These are phyloP conservation scores for Prunus padus DNA, from an alignment of 306 rosid species.

Conservation along the genomic window DNA sequence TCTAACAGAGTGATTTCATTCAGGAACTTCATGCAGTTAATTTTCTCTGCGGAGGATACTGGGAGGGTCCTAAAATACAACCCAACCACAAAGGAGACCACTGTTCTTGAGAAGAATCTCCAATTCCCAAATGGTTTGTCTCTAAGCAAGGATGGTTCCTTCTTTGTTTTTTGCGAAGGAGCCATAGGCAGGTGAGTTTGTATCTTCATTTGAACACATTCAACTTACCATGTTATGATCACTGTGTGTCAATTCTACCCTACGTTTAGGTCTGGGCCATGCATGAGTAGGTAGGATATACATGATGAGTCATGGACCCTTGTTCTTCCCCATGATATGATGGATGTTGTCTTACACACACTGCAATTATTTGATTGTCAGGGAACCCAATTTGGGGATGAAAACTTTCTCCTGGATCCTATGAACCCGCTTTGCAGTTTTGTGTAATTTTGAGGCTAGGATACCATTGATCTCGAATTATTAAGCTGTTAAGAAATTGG, in stretches of 20 bases:
- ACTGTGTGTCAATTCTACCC: neutral
- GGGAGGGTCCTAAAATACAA: constrained; percentile 85
- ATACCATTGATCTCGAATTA: neutral
- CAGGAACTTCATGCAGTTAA: constrained; percentile 84
- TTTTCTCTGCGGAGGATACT: constrained; percentile 64
- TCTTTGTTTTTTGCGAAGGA: constrained; percentile 75
- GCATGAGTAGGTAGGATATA: constrained; percentile 7
- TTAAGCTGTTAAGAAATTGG: neutral
- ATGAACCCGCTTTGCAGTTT: neutral
- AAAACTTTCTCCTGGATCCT: neutral
- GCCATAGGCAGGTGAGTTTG: constrained; percentile 67
- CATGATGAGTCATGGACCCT: neutral
- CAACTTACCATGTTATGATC: neutral
- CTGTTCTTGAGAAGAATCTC: constrained; percentile 69
- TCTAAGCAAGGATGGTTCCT: constrained; percentile 87
- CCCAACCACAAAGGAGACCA: constrained; percentile 66
- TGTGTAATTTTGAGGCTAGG: neutral
- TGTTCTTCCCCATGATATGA: neutral
- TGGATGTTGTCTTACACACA: no score
- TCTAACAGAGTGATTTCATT: constrained; percentile 31
- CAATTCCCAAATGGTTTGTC: constrained; percentile 90
- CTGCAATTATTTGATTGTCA: no score
- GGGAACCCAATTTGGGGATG: neutral
- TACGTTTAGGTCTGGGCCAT: neutral
- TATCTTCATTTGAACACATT: neutral